These are phyloP conservation scores for Fusarium citri DNA, from an alignment of 2,329 filamentous ascomycete genomes.

Conservation along the genomic window DNA sequence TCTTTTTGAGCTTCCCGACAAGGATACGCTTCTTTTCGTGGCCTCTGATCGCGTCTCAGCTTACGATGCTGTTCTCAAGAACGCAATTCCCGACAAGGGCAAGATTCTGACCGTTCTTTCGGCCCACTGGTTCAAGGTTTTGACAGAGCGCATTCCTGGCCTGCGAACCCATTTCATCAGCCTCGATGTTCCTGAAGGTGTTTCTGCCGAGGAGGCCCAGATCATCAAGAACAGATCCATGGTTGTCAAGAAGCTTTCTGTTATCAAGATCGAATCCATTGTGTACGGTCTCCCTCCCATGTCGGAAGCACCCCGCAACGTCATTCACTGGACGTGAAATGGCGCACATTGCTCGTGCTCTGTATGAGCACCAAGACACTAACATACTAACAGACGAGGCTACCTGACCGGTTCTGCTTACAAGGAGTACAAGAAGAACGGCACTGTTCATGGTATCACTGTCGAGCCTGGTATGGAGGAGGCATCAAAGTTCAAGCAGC, in stretches of 20 bases:
- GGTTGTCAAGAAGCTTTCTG: conserved; percentile 78
- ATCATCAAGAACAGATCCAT: conserved; percentile 76
- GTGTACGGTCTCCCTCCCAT: conserved; percentile 18
- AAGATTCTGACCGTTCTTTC: conserved; percentile 60
- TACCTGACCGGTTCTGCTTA: conserved; percentile 90
- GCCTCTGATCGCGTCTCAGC: conserved; percentile 93
- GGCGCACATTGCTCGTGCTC: neutral
- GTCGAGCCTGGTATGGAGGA: conserved; percentile 71
- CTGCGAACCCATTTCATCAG: conserved; percentile 66
- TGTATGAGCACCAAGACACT: neutral
- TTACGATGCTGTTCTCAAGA: conserved; percentile 83
- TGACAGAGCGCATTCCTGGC: conserved; percentile 57
- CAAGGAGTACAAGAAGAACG: conserved; percentile 73
- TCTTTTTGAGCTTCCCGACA: conserved; percentile 78
- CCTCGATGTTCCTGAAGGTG: conserved; percentile 55
- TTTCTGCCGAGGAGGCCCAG: conserved; percentile 57
- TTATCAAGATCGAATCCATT: conserved; percentile 71
- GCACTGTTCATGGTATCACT: conserved; percentile 83
- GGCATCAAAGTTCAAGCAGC: conserved; percentile 71
- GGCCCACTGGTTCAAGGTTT: conserved; percentile 67
- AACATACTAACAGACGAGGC: conserved; percentile 61
- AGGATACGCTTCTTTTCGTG: conserved; percentile 78
- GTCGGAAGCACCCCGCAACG: neutral
- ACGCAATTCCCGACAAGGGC: conserved; percentile 63
- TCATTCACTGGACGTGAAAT: neutral